Conservation (phyloP, 2,329 filamentous ascomycete genomes). For the Aspergillus sergii region DNA sequence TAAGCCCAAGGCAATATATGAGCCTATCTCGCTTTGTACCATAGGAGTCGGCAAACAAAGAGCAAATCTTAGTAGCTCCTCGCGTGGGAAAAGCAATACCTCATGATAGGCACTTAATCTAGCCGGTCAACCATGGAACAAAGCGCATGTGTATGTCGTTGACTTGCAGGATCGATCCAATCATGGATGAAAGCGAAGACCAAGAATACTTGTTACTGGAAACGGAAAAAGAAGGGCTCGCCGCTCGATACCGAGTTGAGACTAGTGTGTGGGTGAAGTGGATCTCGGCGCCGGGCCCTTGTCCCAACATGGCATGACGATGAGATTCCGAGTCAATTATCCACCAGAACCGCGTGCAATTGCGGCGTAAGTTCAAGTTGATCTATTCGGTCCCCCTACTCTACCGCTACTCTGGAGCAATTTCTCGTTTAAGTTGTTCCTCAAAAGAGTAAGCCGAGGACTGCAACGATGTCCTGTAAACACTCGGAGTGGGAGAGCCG, state of each 20-base stretch:
- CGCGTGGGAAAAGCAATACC: neutral
- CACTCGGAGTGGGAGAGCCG: neutral
- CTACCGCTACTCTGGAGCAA: neutral
- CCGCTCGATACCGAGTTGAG: neutral
- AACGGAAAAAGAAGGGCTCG: conserved; percentile 26
- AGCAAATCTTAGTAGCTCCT: neutral
- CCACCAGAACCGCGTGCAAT: neutral
- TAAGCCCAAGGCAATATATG: neutral
- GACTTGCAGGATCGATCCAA: neutral
- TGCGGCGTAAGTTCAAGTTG: neutral
- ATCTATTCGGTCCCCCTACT: neutral
- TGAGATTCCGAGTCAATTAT: conserved; percentile 6
- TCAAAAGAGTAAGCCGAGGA: neutral
- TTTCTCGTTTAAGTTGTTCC: neutral
- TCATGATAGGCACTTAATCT: too few relatives aligned
- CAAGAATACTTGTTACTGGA: conserved; percentile 23
- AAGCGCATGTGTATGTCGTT: neutral
- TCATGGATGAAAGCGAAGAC: conserved; percentile 10
- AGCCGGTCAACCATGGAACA: neutral
- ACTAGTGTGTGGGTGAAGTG: neutral
- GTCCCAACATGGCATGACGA: conserved; percentile 24
- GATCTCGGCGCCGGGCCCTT: neutral
- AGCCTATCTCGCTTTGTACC: neutral
- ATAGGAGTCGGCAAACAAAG: neutral
- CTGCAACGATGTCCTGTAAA: too few relatives aligned